Evolutionary conservation across 805 yeast species (phyloP).

Genomic region (Kockiozyma suomiensis): DNA sequence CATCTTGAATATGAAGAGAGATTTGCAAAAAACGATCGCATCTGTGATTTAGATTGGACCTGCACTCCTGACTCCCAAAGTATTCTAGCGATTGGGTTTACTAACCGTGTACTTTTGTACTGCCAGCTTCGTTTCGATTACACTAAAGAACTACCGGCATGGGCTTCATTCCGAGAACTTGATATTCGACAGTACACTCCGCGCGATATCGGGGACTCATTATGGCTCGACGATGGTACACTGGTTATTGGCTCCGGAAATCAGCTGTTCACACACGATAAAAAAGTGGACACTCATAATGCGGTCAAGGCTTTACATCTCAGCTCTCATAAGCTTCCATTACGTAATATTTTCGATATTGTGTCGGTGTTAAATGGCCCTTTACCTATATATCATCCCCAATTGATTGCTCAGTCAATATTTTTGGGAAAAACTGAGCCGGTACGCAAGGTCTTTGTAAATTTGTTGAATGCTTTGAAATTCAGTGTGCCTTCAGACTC

Average conservation of each 20-base stretch:
- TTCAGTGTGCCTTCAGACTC: slow-evolving; percentile 52
- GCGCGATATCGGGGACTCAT: slow-evolving; percentile 83
- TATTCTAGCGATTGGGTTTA: slow-evolving; percentile 78
- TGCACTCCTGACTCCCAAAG: slow-evolving; percentile 65
- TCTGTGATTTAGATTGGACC: slow-evolving; percentile 88
- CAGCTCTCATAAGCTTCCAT: slow-evolving; percentile 51
- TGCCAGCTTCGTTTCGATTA: slow-evolving; percentile 88
- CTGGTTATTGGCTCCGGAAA: slow-evolving; percentile 87
- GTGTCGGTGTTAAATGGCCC: slow-evolving; percentile 85
- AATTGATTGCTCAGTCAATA: slow-evolving; percentile 73
- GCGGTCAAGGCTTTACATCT: slow-evolving; percentile 55
- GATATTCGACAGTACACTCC: slow-evolving; percentile 70
- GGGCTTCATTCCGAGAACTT: slow-evolving; percentile 71
- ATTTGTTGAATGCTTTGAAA: slow-evolving; percentile 57
- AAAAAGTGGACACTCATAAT: slow-evolving; percentile 59
- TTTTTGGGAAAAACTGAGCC: slow-evolving; percentile 60
- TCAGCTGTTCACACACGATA: slow-evolving; percentile 82
- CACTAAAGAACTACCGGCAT: slow-evolving; percentile 76
- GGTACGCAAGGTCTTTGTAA: slow-evolving; percentile 59
- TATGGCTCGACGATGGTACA: slow-evolving; percentile 80
- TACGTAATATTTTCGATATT: slow-evolving; percentile 58
- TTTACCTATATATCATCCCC: slow-evolving; percentile 88
- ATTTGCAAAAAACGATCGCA: slow-evolving; percentile 44
- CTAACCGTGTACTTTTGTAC: slow-evolving; percentile 62
- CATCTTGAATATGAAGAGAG: slow-evolving; percentile 52